A percentile compares a stretch with the other conserved stretches of the same genome.
Evolutionary conservation across 176 grass and related monocot genomes (phyloP).

Genomic region (Panicum miliaceum): DNA sequence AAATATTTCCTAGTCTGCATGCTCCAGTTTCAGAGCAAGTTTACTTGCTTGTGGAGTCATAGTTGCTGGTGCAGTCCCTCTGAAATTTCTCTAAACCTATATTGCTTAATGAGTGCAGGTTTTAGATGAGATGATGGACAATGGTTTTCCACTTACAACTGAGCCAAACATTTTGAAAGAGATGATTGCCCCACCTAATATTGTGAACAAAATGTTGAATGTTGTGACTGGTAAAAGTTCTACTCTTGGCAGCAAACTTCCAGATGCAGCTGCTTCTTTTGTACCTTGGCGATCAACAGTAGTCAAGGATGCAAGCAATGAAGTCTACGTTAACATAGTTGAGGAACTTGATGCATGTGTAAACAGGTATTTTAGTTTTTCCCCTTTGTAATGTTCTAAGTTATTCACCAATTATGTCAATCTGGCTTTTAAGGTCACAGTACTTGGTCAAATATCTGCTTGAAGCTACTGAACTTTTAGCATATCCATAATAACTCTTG

Average conservation of each 20-base stretch:
- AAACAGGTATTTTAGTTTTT: constrained; percentile 56
- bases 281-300: constrained; percentile 84
- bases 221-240: constrained; percentile 83
- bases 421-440: constrained; percentile 20
- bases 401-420: neutral
- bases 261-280: constrained; percentile 73
- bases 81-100: constrained; percentile 31
- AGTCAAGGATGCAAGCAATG: constrained; percentile 79
- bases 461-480: neutral
- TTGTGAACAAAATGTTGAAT: constrained; percentile 86
- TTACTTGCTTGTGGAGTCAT: constrained; percentile 16
- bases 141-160: constrained; percentile 92
- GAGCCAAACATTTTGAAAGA: constrained; percentile 93
- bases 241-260: constrained; percentile 65
- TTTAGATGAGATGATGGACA: constrained; percentile 99
- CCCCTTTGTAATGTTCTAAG: neutral
- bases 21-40: constrained; percentile 10
- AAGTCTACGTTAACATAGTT: constrained; percentile 91
- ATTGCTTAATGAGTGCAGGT: constrained; percentile 56
- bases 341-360: constrained; percentile 90
- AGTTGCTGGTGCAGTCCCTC: neutral
- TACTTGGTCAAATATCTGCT: constrained; percentile 26
- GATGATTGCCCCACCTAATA: constrained; percentile 72
- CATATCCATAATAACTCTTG: constrained; percentile 3
- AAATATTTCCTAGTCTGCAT: constrained; percentile 20